Percentiles rank a stretch among this genome's conserved stretches.
Evolutionary conservation across 371 early-diverging fungal genomes (phyloP).

Genomic region (Rhizopus delemar): DNA sequence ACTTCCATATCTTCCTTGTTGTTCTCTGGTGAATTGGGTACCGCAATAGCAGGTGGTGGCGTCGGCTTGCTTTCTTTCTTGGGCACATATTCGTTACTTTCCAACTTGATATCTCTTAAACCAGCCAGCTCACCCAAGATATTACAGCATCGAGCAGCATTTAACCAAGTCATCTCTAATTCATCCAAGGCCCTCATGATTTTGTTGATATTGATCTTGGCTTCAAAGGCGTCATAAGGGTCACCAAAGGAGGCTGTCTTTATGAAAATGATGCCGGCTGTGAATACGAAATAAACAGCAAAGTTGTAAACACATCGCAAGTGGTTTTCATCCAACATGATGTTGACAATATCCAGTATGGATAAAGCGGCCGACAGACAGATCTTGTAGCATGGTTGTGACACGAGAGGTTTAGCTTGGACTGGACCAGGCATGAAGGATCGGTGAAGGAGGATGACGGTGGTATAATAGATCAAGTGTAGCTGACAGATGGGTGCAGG

Average conservation of each 20-base stretch:
- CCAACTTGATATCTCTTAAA: constrained; percentile 35
- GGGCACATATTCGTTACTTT: constrained; percentile 22
- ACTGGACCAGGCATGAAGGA: constrained; percentile 44
- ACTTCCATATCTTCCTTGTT: too few relatives aligned
- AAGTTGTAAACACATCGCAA: constrained; percentile 36
- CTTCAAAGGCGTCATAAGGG: constrained; percentile 30
- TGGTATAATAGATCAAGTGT: constrained; percentile 48
- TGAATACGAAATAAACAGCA: constrained; percentile 41
- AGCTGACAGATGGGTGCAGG: constrained; percentile 43
- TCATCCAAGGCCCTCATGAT: constrained; percentile 42
- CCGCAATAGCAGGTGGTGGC: constrained; percentile 27
- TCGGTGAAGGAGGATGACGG: constrained; percentile 46
- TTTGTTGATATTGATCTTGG: constrained; percentile 39
- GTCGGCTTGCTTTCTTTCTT: constrained; percentile 11
- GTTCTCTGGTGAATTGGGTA: constrained; percentile 26
- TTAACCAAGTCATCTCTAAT: constrained; percentile 38
- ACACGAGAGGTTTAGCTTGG: constrained; percentile 20
- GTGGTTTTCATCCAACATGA: constrained; percentile 36
- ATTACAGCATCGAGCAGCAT: constrained; percentile 39
- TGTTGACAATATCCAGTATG: constrained; percentile 50
- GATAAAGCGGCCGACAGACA: constrained; percentile 53
- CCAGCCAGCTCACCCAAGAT: constrained; percentile 52
- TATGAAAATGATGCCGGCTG: constrained; percentile 50
- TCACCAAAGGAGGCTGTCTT: constrained; percentile 38
- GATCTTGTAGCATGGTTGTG: constrained; percentile 44